phyloP scores from a whole-genome alignment of 2,329 filamentous ascomycete species.

The Aspergillus sp. region DNA sequence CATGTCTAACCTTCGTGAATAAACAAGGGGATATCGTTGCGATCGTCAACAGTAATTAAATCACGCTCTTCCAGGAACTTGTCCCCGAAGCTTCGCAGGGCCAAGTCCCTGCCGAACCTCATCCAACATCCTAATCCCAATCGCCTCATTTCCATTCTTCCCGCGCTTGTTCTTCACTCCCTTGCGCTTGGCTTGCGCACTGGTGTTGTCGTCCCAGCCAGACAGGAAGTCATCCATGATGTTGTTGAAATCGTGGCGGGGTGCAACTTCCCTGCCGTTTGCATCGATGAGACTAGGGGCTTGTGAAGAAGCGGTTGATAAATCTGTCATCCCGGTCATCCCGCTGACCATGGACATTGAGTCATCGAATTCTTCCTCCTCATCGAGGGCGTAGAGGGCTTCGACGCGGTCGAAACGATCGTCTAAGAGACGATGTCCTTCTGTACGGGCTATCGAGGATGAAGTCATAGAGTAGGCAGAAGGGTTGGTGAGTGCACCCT shows the following conservation, averaged over 20 bases:
- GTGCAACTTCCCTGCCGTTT: constrained; percentile 49
- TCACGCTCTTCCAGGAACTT: constrained; percentile 33
- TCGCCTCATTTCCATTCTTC: constrained; percentile 78
- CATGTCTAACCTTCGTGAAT: constrained; percentile 3
- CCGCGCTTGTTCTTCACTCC: constrained; percentile 58
- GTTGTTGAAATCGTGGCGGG: constrained; percentile 77
- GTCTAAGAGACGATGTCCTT: constrained; percentile 81
- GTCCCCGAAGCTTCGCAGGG: constrained; percentile 62
- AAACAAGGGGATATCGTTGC: constrained; percentile 23
- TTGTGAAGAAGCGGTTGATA: constrained; percentile 54
- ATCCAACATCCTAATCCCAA: constrained; percentile 83
- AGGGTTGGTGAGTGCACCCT: constrained; percentile 84
- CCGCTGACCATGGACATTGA: constrained; percentile 52
- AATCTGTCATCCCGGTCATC: constrained; percentile 60
- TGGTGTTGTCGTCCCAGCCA: constrained; percentile 50
- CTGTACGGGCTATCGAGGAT: constrained; percentile 81
- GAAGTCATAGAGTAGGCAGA: constrained; percentile 91
- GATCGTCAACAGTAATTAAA: constrained; percentile 9
- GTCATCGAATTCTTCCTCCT: constrained; percentile 53
- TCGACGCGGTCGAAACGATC: constrained; percentile 90
- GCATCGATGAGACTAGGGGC: constrained; percentile 55
- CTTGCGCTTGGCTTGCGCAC: constrained; percentile 43
- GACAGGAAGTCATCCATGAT: constrained; percentile 94
- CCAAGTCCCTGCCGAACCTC: constrained; percentile 81
- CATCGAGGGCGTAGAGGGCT: constrained; percentile 70